phyloP scores from a whole-genome alignment of 75 land plant species.

The Adiantum capillusveneris region DNA sequence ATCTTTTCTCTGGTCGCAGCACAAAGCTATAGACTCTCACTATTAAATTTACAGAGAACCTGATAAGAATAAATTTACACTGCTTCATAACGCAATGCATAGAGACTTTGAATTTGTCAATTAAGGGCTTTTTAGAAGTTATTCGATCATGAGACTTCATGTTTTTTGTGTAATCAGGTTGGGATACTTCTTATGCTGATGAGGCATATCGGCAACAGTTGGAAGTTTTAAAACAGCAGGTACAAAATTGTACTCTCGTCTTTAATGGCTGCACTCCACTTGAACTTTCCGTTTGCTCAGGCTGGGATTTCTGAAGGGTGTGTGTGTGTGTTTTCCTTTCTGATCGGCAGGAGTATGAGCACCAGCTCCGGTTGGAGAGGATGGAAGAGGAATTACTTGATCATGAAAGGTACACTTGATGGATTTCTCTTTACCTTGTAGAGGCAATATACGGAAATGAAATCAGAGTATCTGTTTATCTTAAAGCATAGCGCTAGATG shows the following conservation, averaged over 20 bases:
- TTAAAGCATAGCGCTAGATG: too few species aligned
- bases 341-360: conserved; percentile 33
- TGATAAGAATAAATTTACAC: too few species aligned
- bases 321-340: not conserved
- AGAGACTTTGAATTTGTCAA: too few species aligned
- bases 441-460: too few species aligned
- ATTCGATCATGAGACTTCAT: not conserved
- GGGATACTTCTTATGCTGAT: conserved; percentile 97
- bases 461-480: too few species aligned
- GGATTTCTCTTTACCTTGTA: too few species aligned
- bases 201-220: conserved; percentile 94
- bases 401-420: conserved; percentile 28
- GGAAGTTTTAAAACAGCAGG: conserved; percentile 92
- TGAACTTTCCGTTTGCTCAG: not conserved
- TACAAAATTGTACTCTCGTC: conserved; percentile 11
- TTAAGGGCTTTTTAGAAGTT: too few species aligned
- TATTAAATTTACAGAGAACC: too few species aligned
- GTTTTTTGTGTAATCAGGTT: conserved; percentile 41
- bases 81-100: too few species aligned
- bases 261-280: not conserved
- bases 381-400: conserved; percentile 33
- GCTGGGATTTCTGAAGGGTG: not conserved
- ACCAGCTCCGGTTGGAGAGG: conserved; percentile 38
- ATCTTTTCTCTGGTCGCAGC: too few species aligned
- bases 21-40: too few species aligned